Evolutionary conservation across 2,329 filamentous ascomycete species (phyloP).

Genomic region (Fusarium sp.): DNA sequence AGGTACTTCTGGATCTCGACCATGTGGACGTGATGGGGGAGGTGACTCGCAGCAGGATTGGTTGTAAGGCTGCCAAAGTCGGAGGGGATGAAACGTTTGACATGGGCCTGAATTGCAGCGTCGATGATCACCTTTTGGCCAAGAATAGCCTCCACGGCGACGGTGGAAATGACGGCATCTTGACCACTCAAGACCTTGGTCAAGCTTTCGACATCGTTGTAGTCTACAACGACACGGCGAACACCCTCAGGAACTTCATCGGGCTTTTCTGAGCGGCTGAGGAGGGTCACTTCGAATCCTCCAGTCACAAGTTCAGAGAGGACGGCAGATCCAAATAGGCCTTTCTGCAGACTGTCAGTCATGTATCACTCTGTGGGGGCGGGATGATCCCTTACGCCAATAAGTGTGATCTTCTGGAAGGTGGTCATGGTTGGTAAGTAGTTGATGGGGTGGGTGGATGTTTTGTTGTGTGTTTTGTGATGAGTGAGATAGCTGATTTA

Average conservation of each 20-base stretch:
- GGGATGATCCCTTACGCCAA: neutral
- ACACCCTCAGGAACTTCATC: neutral
- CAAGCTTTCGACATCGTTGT: neutral
- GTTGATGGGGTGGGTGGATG: neutral
- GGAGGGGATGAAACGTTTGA: neutral
- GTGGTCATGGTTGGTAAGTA: neutral
- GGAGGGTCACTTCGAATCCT: neutral
- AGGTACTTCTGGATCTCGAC: neutral
- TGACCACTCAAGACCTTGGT: neutral
- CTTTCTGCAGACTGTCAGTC: neutral
- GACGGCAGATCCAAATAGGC: neutral
- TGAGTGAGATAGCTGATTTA: neutral
- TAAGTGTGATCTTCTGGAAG: neutral
- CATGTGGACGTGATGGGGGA: neutral
- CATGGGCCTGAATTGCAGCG: neutral
- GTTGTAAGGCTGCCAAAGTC: neutral
- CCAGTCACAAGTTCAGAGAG: neutral
- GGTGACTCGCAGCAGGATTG: neutral
- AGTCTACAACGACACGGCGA: neutral
- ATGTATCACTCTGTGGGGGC: neutral
- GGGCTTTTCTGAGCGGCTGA: neutral
- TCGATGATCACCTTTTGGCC: neutral
- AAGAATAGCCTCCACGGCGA: neutral
- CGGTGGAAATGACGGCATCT: neutral
- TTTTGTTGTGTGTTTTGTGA: neutral